Conservation (phyloP, 2,329 filamentous ascomycete genomes). For the Aspergillus pseudoviridinutans region DNA sequence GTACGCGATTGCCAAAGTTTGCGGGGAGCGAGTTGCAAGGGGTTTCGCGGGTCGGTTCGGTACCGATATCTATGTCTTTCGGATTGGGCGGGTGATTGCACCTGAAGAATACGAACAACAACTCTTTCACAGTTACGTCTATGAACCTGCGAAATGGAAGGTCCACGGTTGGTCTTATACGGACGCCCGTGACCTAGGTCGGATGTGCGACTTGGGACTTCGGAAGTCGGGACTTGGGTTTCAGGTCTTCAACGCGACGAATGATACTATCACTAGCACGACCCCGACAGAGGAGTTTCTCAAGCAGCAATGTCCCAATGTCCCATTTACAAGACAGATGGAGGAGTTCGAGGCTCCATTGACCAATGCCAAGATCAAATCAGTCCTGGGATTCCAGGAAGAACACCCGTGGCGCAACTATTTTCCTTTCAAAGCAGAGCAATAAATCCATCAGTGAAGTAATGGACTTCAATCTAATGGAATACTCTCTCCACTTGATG, state of each 20-base stretch:
- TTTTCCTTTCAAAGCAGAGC: not conserved
- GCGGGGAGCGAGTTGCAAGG: slow-evolving; percentile 54
- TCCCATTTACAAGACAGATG: slow-evolving; percentile 53
- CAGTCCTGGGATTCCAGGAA: slow-evolving; percentile 57
- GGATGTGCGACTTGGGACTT: slow-evolving; percentile 56
- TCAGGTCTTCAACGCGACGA: slow-evolving; percentile 62
- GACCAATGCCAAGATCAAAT: slow-evolving; percentile 57
- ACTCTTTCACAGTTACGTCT: slow-evolving; percentile 49
- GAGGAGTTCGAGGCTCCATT: slow-evolving; percentile 57
- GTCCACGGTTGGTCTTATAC: slow-evolving; percentile 62
- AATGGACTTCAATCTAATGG: no score
- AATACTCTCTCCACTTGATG: not conserved
- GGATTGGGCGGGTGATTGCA: slow-evolving; percentile 60
- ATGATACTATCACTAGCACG: slow-evolving; percentile 56
- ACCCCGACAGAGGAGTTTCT: slow-evolving; percentile 52
- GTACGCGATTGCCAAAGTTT: slow-evolving; percentile 59
- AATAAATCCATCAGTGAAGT: not conserved
- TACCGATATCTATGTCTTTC: slow-evolving; percentile 57
- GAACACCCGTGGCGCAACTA: slow-evolving; percentile 39
- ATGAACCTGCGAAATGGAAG: slow-evolving; percentile 49
- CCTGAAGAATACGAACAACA: slow-evolving; percentile 56
- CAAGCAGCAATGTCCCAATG: slow-evolving; percentile 46
- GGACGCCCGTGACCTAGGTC: slow-evolving; percentile 58
- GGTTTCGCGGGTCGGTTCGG: slow-evolving; percentile 54
- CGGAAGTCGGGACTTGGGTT: slow-evolving; percentile 55